Conservation (phyloP, 495 filamentous ascomycete species). For the Podospora conica region DNA sequence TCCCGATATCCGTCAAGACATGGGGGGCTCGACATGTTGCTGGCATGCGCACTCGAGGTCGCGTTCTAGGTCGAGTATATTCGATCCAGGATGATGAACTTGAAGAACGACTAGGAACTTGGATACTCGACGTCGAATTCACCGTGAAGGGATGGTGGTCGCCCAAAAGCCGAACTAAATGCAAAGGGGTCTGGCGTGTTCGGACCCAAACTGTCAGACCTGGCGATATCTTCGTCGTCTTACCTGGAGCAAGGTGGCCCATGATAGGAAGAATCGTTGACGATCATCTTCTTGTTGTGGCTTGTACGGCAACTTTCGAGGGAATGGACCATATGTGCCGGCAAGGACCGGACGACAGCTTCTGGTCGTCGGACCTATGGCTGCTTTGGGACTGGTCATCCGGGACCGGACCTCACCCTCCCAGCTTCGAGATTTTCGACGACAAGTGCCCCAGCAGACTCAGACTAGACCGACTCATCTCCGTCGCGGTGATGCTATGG, state of each 20-base stretch:
- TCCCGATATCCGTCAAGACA: not conserved
- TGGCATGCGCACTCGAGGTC: not conserved
- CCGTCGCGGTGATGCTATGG: not conserved
- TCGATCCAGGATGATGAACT: too few relatives aligned
- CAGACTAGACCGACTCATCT: not conserved
- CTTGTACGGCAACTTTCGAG: not conserved
- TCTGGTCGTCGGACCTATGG: not conserved
- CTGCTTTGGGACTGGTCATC: not conserved
- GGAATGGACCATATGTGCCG: not conserved
- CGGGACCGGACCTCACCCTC: not conserved
- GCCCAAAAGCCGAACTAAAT: accelerated
- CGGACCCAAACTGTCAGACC: not conserved
- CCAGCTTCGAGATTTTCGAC: not conserved
- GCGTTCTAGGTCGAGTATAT: not conserved
- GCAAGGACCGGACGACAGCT: not conserved
- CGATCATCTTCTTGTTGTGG: not conserved
- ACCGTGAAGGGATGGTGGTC: not conserved
- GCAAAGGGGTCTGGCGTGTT: not conserved
- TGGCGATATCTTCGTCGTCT: not conserved
- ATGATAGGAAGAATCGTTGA: not conserved
- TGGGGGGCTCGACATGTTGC: not conserved
- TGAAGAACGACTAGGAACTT: not conserved
- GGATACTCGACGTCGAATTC: not conserved
- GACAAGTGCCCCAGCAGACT: not conserved
- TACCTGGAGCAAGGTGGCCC: not conserved